These are phyloP conservation scores for Chrysopogon serrulatus DNA, from an alignment of 176 grass and related monocot genomes.

Conservation along the genomic window DNA sequence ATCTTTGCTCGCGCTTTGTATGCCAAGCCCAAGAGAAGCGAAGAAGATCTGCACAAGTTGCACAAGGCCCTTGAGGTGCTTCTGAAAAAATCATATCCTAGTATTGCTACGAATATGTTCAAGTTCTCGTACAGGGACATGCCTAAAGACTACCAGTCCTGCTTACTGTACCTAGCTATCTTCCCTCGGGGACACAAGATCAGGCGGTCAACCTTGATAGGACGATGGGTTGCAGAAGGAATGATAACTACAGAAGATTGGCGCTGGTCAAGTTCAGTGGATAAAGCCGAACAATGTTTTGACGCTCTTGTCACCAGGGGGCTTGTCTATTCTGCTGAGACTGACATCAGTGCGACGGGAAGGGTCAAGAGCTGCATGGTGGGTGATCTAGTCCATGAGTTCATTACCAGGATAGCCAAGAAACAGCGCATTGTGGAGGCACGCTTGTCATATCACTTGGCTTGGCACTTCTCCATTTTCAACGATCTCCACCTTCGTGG, in stretches of 20 bases:
- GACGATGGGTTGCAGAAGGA: background rate
- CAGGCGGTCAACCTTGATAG: constrained; percentile 14
- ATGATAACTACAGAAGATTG: background rate
- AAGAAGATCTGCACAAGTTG: background rate
- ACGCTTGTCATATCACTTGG: constrained; percentile 20
- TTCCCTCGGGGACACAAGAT: background rate
- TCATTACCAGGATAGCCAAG: background rate
- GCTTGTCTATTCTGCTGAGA: background rate
- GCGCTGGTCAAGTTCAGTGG: background rate
- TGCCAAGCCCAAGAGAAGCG: constrained; percentile 5
- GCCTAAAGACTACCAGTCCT: background rate
- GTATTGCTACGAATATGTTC: background rate
- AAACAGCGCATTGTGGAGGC: constrained; percentile 7
- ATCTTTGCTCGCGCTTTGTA: background rate
- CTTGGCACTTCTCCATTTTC: constrained; percentile 21
- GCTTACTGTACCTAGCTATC: constrained; percentile 21
- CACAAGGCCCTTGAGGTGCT: background rate
- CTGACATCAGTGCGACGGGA: background rate
- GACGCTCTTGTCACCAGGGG: background rate
- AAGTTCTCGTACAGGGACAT: background rate
- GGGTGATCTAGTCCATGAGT: background rate
- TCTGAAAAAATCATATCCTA: background rate
- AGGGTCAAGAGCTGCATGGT: constrained; percentile 10
- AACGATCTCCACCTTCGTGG: background rate
- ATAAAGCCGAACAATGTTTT: background rate